phyloP scores from a whole-genome alignment of 2,329 filamentous ascomycete species.

The Teratosphaeria nubilosa region DNA sequence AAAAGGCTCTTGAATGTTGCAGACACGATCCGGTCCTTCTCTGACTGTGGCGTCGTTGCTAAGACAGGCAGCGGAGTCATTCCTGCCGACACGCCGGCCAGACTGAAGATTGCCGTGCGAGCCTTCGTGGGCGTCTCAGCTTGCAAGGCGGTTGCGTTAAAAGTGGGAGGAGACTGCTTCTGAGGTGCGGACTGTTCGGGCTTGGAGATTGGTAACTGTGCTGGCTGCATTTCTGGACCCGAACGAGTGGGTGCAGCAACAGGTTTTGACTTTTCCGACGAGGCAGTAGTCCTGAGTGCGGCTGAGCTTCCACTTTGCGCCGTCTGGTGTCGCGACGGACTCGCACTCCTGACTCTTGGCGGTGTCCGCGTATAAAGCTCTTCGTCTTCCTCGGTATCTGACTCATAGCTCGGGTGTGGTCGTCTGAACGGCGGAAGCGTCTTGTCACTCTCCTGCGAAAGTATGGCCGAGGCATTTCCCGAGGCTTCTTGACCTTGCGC shows the following conservation, averaged over 20 bases:
- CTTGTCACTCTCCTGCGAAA: neutral
- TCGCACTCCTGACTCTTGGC: neutral
- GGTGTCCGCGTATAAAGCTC: neutral
- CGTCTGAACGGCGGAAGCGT: neutral
- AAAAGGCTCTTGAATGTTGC: conserved; percentile 22
- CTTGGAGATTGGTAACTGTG: neutral
- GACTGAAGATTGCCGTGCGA: conserved; percentile 1
- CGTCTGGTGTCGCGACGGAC: neutral
- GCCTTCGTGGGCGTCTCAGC: conserved; percentile 2
- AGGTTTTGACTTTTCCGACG: neutral
- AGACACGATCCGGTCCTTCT: conserved; percentile 20
- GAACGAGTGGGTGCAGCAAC: neutral
- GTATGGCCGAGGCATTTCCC: neutral
- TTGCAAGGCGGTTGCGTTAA: neutral
- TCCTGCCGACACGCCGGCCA: conserved; percentile 10
- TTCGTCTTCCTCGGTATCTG: conserved; percentile 1
- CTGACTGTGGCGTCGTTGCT: conserved; percentile 17
- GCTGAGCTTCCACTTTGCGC: neutral
- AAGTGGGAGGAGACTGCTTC: neutral
- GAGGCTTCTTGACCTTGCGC: neutral
- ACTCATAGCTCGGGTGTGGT: neutral
- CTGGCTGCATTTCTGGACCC: neutral
- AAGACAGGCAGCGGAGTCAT: conserved; percentile 2
- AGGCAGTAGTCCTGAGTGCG: neutral
- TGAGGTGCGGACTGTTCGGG: neutral